Evolutionary conservation across 768 basidiomycete genomes (phyloP), one percentile per base, ranked within the genome.

Genomic region (Pulveroboletus sp.): DNA sequence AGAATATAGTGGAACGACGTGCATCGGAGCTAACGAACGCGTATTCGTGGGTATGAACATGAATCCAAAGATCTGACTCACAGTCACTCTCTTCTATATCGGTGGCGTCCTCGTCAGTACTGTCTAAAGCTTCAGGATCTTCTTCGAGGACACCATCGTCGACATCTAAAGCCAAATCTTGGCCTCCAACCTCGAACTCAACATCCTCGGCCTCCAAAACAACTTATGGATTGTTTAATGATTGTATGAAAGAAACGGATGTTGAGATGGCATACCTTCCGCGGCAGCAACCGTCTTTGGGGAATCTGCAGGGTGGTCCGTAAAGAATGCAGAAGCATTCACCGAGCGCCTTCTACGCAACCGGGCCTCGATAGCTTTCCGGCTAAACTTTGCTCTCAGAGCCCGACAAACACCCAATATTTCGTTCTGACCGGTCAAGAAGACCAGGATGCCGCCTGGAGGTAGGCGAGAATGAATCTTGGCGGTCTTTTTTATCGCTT

Each of bases 361-460:
- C 61, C 78, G 79, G 43, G 72, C 73, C 46, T 79, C 73, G 28
- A 89, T 67, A 8, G 82, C 83, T 62, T 80, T 84, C 48, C 65
- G 63, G 1, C 92, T 82, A 61, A 87, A 97, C 60, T 76, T 82
- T 39, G 80, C 79, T 62, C 94, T 88, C 45, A 99, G 69, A 62
- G 82, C 85, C 60, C 80, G 76, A 64, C 91, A 94, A 2, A 96
- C 81, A 4, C 86, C 86, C 13, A 76, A 75, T 58, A 99, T 98
- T 71, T 99, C 96, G 54, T 90, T 89, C 68, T 97, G 95, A 18
- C 96, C 96, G 0, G 96, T 98, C 56, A 98, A 72, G 66, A 96
- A 96, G 42, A 95, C 82, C 43, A 99, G 76, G 32, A 99, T 86
- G 4, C 94, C 96, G 0, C 96, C 96, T 0, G 89, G 82, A 2